Conservation (phyloP, 1,284 basidiomycete genomes). For the Polyporus tsugae region DNA sequence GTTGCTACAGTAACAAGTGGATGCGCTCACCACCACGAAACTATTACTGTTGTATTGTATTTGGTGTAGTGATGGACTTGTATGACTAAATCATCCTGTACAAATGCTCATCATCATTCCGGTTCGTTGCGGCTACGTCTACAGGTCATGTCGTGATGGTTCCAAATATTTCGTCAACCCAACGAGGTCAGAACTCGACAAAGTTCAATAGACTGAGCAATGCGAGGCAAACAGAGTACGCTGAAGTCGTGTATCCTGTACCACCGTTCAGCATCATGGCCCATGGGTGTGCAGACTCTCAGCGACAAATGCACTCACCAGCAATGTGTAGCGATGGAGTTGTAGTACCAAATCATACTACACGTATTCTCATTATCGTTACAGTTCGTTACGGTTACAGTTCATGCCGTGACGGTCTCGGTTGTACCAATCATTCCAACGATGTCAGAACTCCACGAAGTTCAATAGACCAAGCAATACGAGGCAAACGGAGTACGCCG, state of each 20-base stretch:
- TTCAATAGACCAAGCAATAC: slow-evolving; percentile 32
- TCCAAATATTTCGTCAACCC: not conserved
- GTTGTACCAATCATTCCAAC: no score
- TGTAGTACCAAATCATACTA: no score
- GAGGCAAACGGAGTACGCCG: slow-evolving; percentile 34
- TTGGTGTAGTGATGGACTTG: not conserved
- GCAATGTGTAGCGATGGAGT: no score
- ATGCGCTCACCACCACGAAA: no score
- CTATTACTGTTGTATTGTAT: not conserved
- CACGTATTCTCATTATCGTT: no score
- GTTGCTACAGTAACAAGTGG: no score
- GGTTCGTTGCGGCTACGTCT: not conserved
- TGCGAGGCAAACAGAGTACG: not conserved
- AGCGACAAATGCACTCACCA: not conserved
- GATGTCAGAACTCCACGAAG: slow-evolving; percentile 27
- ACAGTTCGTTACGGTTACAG: no score
- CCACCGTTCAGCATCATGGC: not conserved
- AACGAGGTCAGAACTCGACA: not conserved
- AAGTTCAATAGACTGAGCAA: not conserved
- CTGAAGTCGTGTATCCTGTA: not conserved
- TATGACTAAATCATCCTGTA: not conserved
- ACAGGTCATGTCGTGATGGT: not conserved
- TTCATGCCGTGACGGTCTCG: no score
- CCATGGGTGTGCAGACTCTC: not conserved
- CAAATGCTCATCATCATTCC: not conserved